Base-by-base conservation (phyloP, 805 yeast species). In the Zygosaccharomyces pseudorouxii region DNA sequence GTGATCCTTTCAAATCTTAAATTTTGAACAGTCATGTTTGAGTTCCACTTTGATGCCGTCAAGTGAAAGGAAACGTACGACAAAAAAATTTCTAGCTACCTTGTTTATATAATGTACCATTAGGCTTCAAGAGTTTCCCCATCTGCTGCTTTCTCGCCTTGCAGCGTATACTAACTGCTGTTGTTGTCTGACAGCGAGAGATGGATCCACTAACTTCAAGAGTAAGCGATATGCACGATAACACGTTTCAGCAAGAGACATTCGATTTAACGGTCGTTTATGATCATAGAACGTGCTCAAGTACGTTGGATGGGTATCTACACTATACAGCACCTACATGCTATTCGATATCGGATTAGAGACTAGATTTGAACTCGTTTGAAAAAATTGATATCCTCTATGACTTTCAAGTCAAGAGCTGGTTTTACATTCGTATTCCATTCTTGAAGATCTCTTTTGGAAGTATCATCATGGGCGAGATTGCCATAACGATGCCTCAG, bases 1-100 rank as follows among this genome's bases (percentile, higher is more conserved):
- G 49, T 47, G 18, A 54, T 50, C 19, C 48, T 50, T 43, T 59
- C 63, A 39, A 62, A 58, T 33, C 38, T 43, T 38, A 51, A 45
- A 12, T 29, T 31, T 1, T 29, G 38, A 28, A 51, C 39, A 6
- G 54, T 51, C 54, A 51, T 51, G 29, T 23, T 20, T 29, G 19
- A 12, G 19, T 27, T 12, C 12, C 10, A 25, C 5, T 25, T 25
- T 3, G 28, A 25, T 7, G 28, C 7, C 11, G 19, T 14, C 6
- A 16, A 33, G 19, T 5, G 6, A 14, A 10, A 7, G n/a, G n/a
- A 29, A 11, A 10, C 5, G 5, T 29, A 8, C 33, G 5, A 9
- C n/a, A 5, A 14, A 29, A 5, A 10, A 29, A 9, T 11, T 29
- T n/a, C n/a, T 29, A 5, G 20, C 16, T 16, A 33, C 19, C 5